Percentiles rank a stretch among this genome's conserved stretches.
phyloP scores from a whole-genome alignment of 169 alveolate genomes.

The Plasmodium malariae region DNA sequence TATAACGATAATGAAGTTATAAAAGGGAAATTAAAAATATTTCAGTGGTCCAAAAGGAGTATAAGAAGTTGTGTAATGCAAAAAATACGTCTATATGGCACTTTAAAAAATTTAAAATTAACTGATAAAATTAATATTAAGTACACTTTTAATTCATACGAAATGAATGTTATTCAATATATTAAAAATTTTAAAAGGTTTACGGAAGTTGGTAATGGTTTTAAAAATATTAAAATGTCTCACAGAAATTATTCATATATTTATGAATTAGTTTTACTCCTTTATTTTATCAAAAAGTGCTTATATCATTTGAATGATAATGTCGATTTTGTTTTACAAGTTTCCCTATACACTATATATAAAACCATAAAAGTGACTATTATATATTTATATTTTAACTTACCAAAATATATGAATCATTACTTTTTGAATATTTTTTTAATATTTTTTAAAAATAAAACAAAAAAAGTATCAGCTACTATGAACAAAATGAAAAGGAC shows the following conservation, averaged over 20 bases:
- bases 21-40: slow-evolving; percentile 45
- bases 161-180: slow-evolving; percentile 13
- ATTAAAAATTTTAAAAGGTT: slow-evolving; percentile 21
- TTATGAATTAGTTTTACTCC: slow-evolving; percentile 47
- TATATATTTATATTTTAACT: slow-evolving; percentile 53
- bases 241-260: slow-evolving; percentile 53
- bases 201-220: slow-evolving; percentile 65
- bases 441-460: slow-evolving; percentile 43
- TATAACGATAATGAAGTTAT: not conserved
- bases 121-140: not conserved
- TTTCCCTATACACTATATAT: slow-evolving; percentile 38
- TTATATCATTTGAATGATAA: slow-evolving; percentile 49
- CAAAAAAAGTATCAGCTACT: not conserved
- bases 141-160: slow-evolving; percentile 14
- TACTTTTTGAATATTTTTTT: slow-evolving; percentile 47
- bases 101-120: slow-evolving; percentile 13
- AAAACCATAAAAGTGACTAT: slow-evolving; percentile 37
- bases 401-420: slow-evolving; percentile 45
- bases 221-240: slow-evolving; percentile 52
- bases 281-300: slow-evolving; percentile 52
- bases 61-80: slow-evolving; percentile 13
- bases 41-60: slow-evolving; percentile 23
- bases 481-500: slow-evolving; percentile 42
- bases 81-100: slow-evolving; percentile 7
- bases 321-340: slow-evolving; percentile 26